A percentile compares a stretch with the other conserved stretches of the same genome.
phyloP scores from a whole-genome alignment of 495 filamentous ascomycete species.

The Trichocladium uniseriatum region DNA sequence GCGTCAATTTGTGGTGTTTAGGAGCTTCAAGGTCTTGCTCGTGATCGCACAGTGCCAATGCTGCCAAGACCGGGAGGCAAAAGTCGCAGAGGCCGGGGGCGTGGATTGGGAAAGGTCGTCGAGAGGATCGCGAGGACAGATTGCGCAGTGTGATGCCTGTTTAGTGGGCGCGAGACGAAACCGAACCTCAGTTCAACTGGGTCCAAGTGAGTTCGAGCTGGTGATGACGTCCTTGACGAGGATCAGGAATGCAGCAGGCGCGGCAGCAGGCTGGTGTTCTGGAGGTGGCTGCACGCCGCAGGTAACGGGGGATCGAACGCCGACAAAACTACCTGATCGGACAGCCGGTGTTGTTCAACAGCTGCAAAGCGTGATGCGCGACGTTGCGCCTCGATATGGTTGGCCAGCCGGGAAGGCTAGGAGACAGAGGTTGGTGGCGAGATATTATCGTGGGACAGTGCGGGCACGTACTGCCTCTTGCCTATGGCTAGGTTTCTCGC shows the following conservation, averaged over 20 bases:
- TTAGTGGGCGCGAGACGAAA: too few species aligned
- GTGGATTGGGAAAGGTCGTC: neutral
- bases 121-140: neutral
- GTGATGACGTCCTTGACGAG: neutral
- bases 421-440: constrained; percentile 3
- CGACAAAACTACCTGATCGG: neutral
- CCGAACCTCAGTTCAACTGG: too few species aligned
- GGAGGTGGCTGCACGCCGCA: too few species aligned
- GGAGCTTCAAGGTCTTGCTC: too few species aligned
- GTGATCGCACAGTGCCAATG: neutral
- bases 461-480: too few species aligned
- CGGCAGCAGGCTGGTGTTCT: neutral
- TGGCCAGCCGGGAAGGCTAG: neutral
- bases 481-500: too few species aligned
- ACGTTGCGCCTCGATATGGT: neutral
- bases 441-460: constrained; percentile 17
- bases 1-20: too few species aligned
- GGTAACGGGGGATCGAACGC: neutral
- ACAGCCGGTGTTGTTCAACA: neutral
- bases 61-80: neutral
- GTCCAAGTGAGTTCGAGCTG: too few species aligned
- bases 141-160: too few species aligned
- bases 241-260: constrained; percentile 1
- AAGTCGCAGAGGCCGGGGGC: neutral
- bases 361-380: neutral